phyloP scores from a whole-genome alignment of 176 grass and related monocot genomes.

The Leersia perrieri region DNA sequence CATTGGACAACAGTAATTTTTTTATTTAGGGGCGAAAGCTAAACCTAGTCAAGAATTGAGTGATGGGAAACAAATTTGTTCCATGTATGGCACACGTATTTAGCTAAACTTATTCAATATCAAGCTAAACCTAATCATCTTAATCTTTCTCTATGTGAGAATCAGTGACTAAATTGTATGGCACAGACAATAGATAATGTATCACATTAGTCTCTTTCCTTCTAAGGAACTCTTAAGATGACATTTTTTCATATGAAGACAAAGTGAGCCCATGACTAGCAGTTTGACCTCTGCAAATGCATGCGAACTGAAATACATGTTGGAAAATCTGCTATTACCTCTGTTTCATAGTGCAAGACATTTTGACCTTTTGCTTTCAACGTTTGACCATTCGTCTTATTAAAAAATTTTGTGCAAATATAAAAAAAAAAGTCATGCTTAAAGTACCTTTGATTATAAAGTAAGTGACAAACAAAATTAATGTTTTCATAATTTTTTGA shows the following conservation, averaged over 20 bases:
- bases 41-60: not conserved
- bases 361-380: too few relatives aligned
- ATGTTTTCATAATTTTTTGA: too few relatives aligned
- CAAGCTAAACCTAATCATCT: too few relatives aligned
- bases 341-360: too few relatives aligned
- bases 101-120: too few relatives aligned
- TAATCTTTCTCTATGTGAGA: not conserved
- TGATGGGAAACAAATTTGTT: not conserved
- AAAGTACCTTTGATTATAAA: too few relatives aligned
- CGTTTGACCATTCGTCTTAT: too few relatives aligned
- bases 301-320: not conserved
- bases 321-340: not conserved
- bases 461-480: too few relatives aligned
- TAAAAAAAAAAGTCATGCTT: too few relatives aligned
- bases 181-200: not conserved
- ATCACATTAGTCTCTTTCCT: not conserved
- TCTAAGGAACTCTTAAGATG: not conserved
- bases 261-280: not conserved
- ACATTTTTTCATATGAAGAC: not conserved
- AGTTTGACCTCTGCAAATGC: slow-evolving; percentile 12
- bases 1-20: not conserved
- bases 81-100: too few relatives aligned
- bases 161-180: not conserved
- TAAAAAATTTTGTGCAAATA: too few relatives aligned
- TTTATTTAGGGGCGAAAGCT: not conserved